Conservation (phyloP, 352 stramenopile species). For the Phytophthora pseudosyringae region DNA sequence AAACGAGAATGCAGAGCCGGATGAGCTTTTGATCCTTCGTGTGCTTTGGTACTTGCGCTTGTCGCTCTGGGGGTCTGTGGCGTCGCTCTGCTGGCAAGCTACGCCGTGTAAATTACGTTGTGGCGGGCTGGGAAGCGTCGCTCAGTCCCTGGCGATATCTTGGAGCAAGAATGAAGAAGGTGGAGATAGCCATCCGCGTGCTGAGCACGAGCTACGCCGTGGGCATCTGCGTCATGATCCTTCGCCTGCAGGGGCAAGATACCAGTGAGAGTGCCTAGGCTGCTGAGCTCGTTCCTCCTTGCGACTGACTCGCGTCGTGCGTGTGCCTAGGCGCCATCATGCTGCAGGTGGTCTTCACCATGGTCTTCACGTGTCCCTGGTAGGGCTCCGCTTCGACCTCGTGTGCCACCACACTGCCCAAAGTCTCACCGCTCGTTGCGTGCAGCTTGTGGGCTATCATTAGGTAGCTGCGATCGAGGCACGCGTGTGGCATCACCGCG, state of each 20-base stretch:
- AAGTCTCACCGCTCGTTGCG: too few species aligned
- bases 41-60: neutral
- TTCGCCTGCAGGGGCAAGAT: slow-evolving; percentile 55
- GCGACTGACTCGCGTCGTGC: too few species aligned
- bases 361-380: slow-evolving; percentile 87
- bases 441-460: slow-evolving; percentile 81
- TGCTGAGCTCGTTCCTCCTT: too few species aligned
- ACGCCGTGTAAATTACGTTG: too few species aligned
- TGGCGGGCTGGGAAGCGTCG: slow-evolving; percentile 27
- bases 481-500: neutral
- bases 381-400: slow-evolving; percentile 34
- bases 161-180: slow-evolving; percentile 59
- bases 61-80: too few species aligned
- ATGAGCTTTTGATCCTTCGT: slow-evolving; percentile 15
- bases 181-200: slow-evolving; percentile 74
- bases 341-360: slow-evolving; percentile 78
- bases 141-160: slow-evolving; percentile 4
- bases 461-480: slow-evolving; percentile 34
- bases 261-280: too few species aligned
- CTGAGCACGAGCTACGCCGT: slow-evolving; percentile 60
- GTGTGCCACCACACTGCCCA: too few species aligned
- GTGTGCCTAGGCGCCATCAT: slow-evolving; percentile 65
- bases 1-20: slow-evolving; percentile 30
- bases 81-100: neutral
- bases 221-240: slow-evolving; percentile 60